These are phyloP conservation scores for Intubia oerlemansii DNA, from an alignment of 2,329 filamentous ascomycete species.

Conservation along the genomic window DNA sequence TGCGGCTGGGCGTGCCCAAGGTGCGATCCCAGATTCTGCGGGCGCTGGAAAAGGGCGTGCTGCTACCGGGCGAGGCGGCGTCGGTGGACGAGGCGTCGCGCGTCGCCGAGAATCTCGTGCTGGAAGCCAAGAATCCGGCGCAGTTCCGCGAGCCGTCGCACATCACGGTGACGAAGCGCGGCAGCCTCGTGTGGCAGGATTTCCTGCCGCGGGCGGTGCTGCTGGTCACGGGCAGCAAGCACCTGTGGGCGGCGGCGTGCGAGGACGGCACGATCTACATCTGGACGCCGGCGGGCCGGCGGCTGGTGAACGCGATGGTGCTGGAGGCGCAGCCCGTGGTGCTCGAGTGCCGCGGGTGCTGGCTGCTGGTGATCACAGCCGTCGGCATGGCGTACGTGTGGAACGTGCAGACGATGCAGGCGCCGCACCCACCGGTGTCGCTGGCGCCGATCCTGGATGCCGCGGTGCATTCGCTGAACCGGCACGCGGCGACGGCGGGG, in stretches of 20 bases:
- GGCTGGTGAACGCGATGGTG: conserved; percentile 65
- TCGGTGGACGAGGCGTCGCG: conserved; percentile 39
- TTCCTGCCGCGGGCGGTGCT: conserved; percentile 72
- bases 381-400: conserved; percentile 83
- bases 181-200: conserved; percentile 76
- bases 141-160: conserved; percentile 64
- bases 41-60: conserved; percentile 47
- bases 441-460: conserved; percentile 76
- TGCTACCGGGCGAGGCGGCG: conserved; percentile 28
- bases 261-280: conserved; percentile 80
- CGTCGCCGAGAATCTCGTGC: conserved; percentile 46
- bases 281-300: conserved; percentile 80
- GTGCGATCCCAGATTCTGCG: conserved; percentile 65
- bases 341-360: conserved; percentile 72
- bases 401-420: conserved; percentile 66
- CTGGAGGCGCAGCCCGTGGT: conserved; percentile 89
- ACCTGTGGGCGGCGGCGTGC: conserved; percentile 82
- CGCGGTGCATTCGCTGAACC: conserved; percentile 57
- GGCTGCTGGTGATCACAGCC: conserved; percentile 75
- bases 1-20: conserved; percentile 72
- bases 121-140: conserved; percentile 75
- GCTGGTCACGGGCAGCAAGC: conserved; percentile 73
- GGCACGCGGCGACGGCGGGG: conserved; percentile 50
- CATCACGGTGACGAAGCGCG: conserved; percentile 62
- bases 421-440: conserved; percentile 77